These are phyloP conservation scores for Cylindrodendrum hubeiense DNA, from an alignment of 2,329 filamentous ascomycete genomes.

Conservation along the genomic window DNA sequence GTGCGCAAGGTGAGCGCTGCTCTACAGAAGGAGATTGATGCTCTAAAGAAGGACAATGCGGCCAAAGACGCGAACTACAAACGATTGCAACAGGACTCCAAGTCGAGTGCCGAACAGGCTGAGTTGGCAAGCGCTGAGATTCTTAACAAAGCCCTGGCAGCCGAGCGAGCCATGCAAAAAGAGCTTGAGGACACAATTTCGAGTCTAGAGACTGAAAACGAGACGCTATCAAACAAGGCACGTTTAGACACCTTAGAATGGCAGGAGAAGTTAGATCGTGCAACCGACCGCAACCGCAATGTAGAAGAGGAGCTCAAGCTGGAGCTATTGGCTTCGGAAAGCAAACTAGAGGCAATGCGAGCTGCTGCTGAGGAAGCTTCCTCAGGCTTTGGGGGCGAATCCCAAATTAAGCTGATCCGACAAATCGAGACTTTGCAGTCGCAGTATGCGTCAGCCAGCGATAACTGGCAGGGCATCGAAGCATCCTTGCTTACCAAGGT, in stretches of 20 bases:
- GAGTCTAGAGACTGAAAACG: slow-evolving; percentile 83
- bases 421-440: slow-evolving; percentile 97
- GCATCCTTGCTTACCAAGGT: slow-evolving; percentile 84
- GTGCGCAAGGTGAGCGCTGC: slow-evolving; percentile 66
- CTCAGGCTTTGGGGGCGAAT: slow-evolving; percentile 83
- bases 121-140: slow-evolving; percentile 75
- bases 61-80: slow-evolving; percentile 74
- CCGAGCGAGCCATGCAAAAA: slow-evolving; percentile 69
- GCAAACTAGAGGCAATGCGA: slow-evolving; percentile 89
- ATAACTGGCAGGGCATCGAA: slow-evolving; percentile 98
- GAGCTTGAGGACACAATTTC: slow-evolving; percentile 69
- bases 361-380: slow-evolving; percentile 89
- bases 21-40: slow-evolving; percentile 54
- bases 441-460: slow-evolving; percentile 92
- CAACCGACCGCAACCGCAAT: slow-evolving; percentile 76
- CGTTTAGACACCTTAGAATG: slow-evolving; percentile 78
- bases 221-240: slow-evolving; percentile 77
- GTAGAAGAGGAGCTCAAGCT: slow-evolving; percentile 82
- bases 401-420: slow-evolving; percentile 88
- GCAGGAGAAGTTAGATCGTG: slow-evolving; percentile 78
- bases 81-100: slow-evolving; percentile 77
- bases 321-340: slow-evolving; percentile 84
- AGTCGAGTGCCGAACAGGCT: slow-evolving; percentile 73
- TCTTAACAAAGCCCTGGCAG: slow-evolving; percentile 75
- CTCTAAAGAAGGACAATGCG: slow-evolving; percentile 63